A percentile compares a stretch with the other conserved stretches of the same genome.
Conservation (phyloP, 768 basidiomycete genomes). For the Mycena filopes region DNA sequence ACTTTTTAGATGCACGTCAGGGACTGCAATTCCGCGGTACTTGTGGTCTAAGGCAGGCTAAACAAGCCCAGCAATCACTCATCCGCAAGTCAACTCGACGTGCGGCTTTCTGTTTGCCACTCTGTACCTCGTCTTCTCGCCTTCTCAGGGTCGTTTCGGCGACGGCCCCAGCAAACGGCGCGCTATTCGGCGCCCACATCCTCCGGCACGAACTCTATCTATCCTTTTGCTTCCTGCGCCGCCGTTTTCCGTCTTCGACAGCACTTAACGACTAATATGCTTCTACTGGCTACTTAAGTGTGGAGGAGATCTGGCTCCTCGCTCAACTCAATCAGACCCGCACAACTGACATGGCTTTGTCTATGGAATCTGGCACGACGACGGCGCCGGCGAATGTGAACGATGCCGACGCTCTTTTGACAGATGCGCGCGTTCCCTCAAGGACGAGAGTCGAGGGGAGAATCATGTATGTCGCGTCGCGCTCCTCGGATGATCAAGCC, state of each 20-base stretch:
- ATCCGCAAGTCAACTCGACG: constrained; percentile 29
- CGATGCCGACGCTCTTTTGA: constrained; percentile 24
- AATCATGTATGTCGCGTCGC: constrained; percentile 26
- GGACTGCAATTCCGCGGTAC: constrained; percentile 25
- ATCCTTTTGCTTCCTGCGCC: constrained; percentile 26
- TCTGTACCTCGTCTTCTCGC: constrained; percentile 22
- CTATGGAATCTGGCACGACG: constrained; percentile 16
- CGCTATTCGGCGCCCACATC: constrained; percentile 19
- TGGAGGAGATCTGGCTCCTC: constrained; percentile 11
- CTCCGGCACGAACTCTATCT: constrained; percentile 25
- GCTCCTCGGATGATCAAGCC: neutral
- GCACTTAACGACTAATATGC: constrained; percentile 29
- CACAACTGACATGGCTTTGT: neutral
- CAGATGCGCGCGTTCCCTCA: constrained; percentile 10
- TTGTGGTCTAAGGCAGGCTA: constrained; percentile 16
- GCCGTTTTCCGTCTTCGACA: constrained; percentile 25
- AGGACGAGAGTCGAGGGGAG: constrained; percentile 21
- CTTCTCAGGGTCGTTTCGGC: constrained; percentile 19
- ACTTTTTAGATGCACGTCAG: constrained; percentile 23
- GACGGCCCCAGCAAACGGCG: constrained; percentile 18
- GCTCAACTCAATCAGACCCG: constrained; percentile 16
- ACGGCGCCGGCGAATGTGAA: constrained; percentile 4
- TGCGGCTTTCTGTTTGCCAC: constrained; percentile 25
- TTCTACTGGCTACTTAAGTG: constrained; percentile 28
- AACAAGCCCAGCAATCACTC: constrained; percentile 13